phyloP scores from a whole-genome alignment of 106 monocot species.

The Narthecium ossifragum region DNA sequence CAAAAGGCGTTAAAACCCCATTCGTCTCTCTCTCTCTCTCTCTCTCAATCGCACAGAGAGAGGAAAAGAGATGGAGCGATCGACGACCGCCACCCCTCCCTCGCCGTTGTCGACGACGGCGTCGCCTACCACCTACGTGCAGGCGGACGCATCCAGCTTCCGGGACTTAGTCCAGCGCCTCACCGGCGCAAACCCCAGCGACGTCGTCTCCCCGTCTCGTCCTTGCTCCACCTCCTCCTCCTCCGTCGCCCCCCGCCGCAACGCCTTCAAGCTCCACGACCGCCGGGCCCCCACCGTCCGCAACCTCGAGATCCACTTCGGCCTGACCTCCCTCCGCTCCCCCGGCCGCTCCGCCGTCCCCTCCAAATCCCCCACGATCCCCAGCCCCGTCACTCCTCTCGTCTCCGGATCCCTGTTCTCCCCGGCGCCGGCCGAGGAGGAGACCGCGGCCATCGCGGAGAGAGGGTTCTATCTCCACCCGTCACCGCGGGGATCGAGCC shows the following conservation, averaged over 20 bases:
- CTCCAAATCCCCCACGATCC: neutral
- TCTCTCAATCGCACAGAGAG: neutral
- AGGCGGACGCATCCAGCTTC: conserved; percentile 39
- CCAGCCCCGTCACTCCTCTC: conserved; percentile 36
- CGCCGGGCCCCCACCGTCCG: conserved; percentile 22
- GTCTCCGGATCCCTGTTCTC: conserved; percentile 19
- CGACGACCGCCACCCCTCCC: neutral
- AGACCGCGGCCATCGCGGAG: conserved; percentile 30
- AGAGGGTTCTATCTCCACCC: conserved; percentile 39
- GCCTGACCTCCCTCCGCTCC: conserved; percentile 23
- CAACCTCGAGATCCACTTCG: conserved; percentile 26
- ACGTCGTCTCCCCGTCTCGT: neutral
- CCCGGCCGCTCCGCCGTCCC: conserved; percentile 4
- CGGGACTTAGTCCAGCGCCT: conserved; percentile 47
- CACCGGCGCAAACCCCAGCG: conserved; percentile 23
- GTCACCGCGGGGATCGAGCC: conserved; percentile 21
- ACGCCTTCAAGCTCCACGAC: conserved; percentile 38
- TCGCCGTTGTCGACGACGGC: neutral
- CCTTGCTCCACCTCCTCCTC: too few species aligned
- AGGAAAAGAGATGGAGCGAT: neutral
- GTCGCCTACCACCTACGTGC: conserved; percentile 38
- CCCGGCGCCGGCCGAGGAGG: conserved; percentile 17
- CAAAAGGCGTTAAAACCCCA: too few species aligned
- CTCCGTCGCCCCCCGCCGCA: conserved; percentile 22
- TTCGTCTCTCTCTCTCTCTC: neutral